Evolutionary conservation across 1,284 basidiomycete genomes (phyloP), one percentile per base, ranked within the genome.

Genomic region (Vanrija humicola): DNA sequence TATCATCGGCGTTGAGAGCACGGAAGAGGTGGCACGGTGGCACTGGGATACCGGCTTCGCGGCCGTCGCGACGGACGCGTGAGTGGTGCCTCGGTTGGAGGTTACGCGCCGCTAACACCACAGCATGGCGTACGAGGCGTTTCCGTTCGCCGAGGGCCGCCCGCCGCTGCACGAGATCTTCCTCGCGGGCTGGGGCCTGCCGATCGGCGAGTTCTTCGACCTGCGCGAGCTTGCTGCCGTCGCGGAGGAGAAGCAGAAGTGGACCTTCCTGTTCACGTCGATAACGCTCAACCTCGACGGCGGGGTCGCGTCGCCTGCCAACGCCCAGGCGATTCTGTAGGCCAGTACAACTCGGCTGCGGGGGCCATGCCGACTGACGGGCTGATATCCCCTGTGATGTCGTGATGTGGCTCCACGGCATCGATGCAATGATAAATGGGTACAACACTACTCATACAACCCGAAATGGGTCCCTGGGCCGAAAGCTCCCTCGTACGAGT

Each of bases 181-280:
- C 63, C 55, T 73, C 6, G 63, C 57, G 9, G 66, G 72, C 54
- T 74, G 68, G 68, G 60, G 71, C 3, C 25, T 67, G 34, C 71
- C 71, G 2, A 77, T 79, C 40, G 79, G 78, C 34, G 78, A 79
- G 56, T 62, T 79, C 40, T 79, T 77, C 45, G 77, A 80, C 56
- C 64, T 79, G 9, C 70, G 77, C 23, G 62, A 61, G 28, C 67
- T 80, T 12, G 67, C 72, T 3, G 26, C 61, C n/a, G 61, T 69
- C 50, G 78, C 76, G 48, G 52, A 61, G 29, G 46, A 65, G 51
- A 52, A 64, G 9, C 54, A 68, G 12, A 58, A 73, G 44, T 80
- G 71, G 67, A 72, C 74, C 0, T 79, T 80, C 68, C 73, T 78
- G 70, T 78, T 61, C 50, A 64, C 73, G 8, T 67, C 66, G 21